Percentiles rank a stretch among this genome's conserved stretches.
Conservation (phyloP, 306 rosid genomes). For the Acacia confusa region DNA sequence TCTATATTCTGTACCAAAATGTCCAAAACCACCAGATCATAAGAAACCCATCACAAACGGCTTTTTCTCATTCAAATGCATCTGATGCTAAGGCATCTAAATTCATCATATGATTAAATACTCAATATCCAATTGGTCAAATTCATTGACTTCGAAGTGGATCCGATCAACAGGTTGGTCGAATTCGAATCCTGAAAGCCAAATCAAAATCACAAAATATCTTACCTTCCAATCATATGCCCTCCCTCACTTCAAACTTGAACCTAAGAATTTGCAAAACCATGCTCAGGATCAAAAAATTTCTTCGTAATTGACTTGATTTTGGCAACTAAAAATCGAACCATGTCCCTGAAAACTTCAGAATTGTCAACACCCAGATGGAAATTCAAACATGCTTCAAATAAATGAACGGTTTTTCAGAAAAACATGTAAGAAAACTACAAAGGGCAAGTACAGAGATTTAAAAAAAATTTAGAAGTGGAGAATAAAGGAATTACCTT, state of each 20-base stretch:
- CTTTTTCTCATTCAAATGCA: constrained; percentile 26
- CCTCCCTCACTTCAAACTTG: background rate
- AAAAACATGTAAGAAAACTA: background rate
- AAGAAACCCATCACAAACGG: constrained; percentile 41
- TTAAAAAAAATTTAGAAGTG: background rate
- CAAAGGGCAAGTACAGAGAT: background rate
- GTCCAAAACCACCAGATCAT: constrained; percentile 37
- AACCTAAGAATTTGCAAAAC: constrained; percentile 23
- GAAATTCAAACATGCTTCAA: constrained; percentile 27
- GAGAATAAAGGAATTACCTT: constrained; percentile 42
- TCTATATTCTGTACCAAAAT: constrained; percentile 16
- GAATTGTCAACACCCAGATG: constrained; percentile 39
- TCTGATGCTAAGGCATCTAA: constrained; percentile 27
- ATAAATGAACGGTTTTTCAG: background rate
- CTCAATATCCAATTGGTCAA: constrained; percentile 15
- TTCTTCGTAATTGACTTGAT: background rate
- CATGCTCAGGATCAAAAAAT: constrained; percentile 24
- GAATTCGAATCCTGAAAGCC: constrained; percentile 21
- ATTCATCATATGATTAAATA: constrained; percentile 17
- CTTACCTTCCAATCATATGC: constrained; percentile 29
- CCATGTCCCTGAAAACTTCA: background rate
- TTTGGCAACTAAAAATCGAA: background rate
- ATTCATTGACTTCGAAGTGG: constrained; percentile 9
- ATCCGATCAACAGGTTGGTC: constrained; percentile 33
- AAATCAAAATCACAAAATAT: constrained; percentile 36